These are phyloP conservation scores for Ogataea paraovalis DNA, from an alignment of 805 yeast species.

Conservation along the genomic window DNA sequence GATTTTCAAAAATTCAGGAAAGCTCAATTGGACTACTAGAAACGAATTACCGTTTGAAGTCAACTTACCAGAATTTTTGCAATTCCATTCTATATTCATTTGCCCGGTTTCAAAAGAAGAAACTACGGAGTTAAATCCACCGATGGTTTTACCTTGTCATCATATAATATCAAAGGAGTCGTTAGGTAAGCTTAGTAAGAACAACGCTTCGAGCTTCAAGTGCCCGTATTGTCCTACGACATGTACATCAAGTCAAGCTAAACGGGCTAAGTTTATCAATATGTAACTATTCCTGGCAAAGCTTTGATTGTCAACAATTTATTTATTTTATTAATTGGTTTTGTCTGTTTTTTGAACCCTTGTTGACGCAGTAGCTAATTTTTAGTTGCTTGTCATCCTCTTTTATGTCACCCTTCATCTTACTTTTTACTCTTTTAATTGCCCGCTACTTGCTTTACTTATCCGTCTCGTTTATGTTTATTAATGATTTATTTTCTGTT, in stretches of 20 bases:
- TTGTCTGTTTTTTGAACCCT: too few species aligned
- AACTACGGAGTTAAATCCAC: conserved; percentile 56
- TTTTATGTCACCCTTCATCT: too few species aligned
- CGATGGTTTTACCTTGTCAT: conserved; percentile 33
- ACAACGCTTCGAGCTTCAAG: conserved; percentile 44
- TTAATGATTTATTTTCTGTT: too few species aligned
- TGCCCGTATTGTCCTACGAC: conserved; percentile 70
- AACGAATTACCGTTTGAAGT: conserved; percentile 64
- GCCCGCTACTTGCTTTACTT: too few species aligned
- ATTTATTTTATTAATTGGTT: too few species aligned
- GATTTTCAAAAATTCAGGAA: conserved; percentile 32
- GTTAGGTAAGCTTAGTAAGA: conserved; percentile 41
- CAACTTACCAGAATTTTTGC: conserved; percentile 46
- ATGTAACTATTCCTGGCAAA: conserved; percentile 11
- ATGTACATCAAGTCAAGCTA: conserved; percentile 38
- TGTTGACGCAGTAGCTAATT: too few species aligned
- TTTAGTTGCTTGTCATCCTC: too few species aligned
- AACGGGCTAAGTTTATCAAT: conserved; percentile 40
- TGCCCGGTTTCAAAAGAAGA: conserved; percentile 72
- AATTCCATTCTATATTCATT: conserved; percentile 63
- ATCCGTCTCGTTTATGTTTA: too few species aligned
- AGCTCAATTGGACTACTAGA: conserved; percentile 51
- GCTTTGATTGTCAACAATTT: neutral
- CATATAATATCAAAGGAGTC: conserved; percentile 59
- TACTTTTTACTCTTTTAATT: too few species aligned